These are phyloP conservation scores for Russula emetica DNA, from an alignment of 768 basidiomycete genomes.

Conservation along the genomic window DNA sequence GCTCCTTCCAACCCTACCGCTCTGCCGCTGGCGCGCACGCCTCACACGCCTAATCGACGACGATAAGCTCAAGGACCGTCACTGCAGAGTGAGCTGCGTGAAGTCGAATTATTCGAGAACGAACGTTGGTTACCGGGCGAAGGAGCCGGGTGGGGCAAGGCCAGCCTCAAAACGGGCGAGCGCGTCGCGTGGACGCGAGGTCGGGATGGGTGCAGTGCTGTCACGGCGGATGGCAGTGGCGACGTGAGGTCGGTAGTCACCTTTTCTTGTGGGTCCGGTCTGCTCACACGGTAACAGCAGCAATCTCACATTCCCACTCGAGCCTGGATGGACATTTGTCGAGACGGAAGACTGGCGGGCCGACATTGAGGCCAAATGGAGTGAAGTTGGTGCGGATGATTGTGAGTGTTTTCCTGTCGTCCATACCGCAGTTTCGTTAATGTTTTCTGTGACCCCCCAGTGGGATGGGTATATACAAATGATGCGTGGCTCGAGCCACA, in stretches of 20 bases:
- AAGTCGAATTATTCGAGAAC: constrained; percentile 80
- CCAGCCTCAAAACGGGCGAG: constrained; percentile 41
- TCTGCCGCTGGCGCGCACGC: constrained; percentile 25
- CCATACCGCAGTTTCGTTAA: constrained; percentile 25
- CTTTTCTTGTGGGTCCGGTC: not conserved
- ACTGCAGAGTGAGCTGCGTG: constrained; percentile 58
- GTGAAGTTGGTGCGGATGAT: constrained; percentile 37
- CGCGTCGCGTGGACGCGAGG: constrained; percentile 66
- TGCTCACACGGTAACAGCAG: constrained; percentile 46
- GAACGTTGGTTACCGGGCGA: constrained; percentile 48
- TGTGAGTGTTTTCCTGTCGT: constrained; percentile 29
- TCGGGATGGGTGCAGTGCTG: constrained; percentile 65
- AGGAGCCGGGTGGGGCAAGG: constrained; percentile 39
- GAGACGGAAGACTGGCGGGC: constrained; percentile 74
- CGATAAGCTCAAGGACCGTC: constrained; percentile 57
- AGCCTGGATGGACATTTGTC: constrained; percentile 69
- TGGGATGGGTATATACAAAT: constrained; percentile 81
- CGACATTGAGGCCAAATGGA: constrained; percentile 59
- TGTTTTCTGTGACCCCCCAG: constrained; percentile 34
- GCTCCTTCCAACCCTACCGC: constrained; percentile 31
- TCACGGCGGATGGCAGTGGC: constrained; percentile 42
- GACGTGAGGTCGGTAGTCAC: constrained; percentile 56
- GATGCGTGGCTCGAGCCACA: constrained; percentile 63
- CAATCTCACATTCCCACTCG: constrained; percentile 76
- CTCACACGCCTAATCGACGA: constrained; percentile 50